These are phyloP conservation scores for Plasmodium yoelii DNA, from an alignment of 169 alveolate species.

Conservation along the genomic window DNA sequence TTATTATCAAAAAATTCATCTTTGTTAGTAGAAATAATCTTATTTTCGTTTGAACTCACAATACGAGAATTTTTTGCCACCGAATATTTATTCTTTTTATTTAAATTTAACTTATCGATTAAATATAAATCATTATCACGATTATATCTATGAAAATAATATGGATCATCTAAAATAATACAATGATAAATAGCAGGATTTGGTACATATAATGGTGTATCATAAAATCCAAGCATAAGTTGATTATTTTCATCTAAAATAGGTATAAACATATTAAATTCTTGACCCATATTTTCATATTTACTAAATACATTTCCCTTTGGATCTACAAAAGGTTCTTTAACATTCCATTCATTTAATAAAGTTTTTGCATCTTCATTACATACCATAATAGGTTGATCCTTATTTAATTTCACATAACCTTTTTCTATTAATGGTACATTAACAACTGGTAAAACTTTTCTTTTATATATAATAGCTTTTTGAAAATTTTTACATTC, in stretches of 20 bases:
- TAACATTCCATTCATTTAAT: slow-evolving; percentile 81
- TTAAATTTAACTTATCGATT: slow-evolving; percentile 12
- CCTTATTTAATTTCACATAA: slow-evolving; percentile 75
- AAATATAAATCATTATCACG: slow-evolving; percentile 32
- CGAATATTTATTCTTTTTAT: not conserved
- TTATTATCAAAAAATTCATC: not conserved
- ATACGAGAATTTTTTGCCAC: not conserved
- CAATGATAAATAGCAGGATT: slow-evolving; percentile 85
- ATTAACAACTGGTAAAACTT: slow-evolving; percentile 83
- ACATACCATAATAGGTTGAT: slow-evolving; percentile 85
- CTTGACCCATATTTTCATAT: slow-evolving; percentile 46
- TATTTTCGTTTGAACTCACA: not conserved
- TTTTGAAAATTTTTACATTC: slow-evolving; percentile 78
- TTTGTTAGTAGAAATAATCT: not conserved
- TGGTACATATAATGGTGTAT: slow-evolving; percentile 84
- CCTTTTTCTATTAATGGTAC: slow-evolving; percentile 84
- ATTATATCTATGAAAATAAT: slow-evolving; percentile 51
- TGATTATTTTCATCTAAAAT: slow-evolving; percentile 74
- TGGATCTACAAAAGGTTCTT: slow-evolving; percentile 81
- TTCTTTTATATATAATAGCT: slow-evolving; percentile 61
- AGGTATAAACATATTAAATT: slow-evolving; percentile 69
- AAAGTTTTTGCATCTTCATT: slow-evolving; percentile 83
- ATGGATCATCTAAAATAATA: slow-evolving; percentile 46
- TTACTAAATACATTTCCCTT: slow-evolving; percentile 80
- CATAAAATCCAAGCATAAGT: slow-evolving; percentile 80